Evolutionary conservation across 2,329 filamentous ascomycete species (phyloP).

Genomic region (Sporothrix mexicana): DNA sequence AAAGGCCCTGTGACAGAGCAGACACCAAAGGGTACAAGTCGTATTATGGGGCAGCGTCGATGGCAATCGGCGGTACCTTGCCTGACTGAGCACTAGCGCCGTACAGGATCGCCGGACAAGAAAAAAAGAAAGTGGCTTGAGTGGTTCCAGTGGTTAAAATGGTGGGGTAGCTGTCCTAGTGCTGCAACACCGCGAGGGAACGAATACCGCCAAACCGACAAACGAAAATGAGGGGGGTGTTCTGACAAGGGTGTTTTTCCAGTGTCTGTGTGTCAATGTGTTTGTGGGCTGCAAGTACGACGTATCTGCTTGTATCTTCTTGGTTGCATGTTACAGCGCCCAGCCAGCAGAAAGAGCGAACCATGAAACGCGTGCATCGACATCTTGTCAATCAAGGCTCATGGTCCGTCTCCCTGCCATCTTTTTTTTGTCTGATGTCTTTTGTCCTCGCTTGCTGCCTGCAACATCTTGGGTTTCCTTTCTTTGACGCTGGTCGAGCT

Average conservation of each 20-base stretch:
- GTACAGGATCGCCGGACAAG: slow-evolving; percentile 16
- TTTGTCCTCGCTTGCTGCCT: neutral
- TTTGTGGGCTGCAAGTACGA: neutral
- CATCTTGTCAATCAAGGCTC: neutral
- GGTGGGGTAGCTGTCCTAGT: slow-evolving; percentile 13
- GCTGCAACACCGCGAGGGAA: no score
- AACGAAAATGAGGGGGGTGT: neutral
- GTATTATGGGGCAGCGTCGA: neutral
- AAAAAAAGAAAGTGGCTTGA: neutral
- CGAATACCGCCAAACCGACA: no score
- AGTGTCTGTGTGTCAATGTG: neutral
- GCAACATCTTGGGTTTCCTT: slow-evolving; percentile 18
- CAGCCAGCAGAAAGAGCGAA: neutral
- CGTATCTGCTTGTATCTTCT: no score
- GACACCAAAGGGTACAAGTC: no score
- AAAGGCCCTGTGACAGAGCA: neutral
- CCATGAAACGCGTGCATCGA: slow-evolving; percentile 6
- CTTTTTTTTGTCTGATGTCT: neutral
- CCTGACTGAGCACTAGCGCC: slow-evolving; percentile 20
- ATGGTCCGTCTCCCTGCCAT: neutral
- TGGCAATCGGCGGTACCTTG: slow-evolving; percentile 25
- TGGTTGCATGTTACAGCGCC: neutral
- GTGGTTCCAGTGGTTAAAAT: neutral
- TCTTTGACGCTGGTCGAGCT: neutral
- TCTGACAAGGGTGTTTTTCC: neutral